Percentiles rank a stretch among this genome's conserved stretches.
Conservation (phyloP, 2,329 filamentous ascomycete genomes). For the Lomentospora prolificans region DNA sequence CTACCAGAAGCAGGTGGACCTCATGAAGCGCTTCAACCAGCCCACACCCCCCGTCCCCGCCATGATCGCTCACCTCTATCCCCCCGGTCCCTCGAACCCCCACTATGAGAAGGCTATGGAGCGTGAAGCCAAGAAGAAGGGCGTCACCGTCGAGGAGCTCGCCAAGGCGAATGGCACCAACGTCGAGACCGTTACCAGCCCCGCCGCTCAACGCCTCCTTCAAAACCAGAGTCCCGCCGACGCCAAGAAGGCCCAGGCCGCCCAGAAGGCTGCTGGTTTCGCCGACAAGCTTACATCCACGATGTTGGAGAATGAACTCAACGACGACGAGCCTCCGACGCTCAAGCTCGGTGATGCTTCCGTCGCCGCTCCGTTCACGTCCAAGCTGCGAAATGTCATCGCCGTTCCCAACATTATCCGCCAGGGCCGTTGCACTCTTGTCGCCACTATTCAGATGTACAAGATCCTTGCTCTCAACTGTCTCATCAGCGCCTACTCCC, state of each 20-base stretch:
- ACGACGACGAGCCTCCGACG: constrained; percentile 82
- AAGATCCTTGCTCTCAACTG: constrained; percentile 98
- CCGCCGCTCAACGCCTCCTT: constrained; percentile 51
- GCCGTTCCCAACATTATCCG: constrained; percentile 97
- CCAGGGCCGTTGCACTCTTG: constrained; percentile 92
- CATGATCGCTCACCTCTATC: constrained; percentile 88
- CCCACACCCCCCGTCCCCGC: constrained; percentile 84
- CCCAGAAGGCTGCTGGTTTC: constrained; percentile 64
- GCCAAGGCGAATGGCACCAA: constrained; percentile 40
- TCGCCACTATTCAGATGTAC: constrained; percentile 99
- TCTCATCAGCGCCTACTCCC: constrained; percentile 91
- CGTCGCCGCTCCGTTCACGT: constrained; percentile 93
- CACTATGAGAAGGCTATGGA: constrained; percentile 88
- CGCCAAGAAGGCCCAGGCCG: constrained; percentile 53
- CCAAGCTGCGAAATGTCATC: constrained; percentile 92
- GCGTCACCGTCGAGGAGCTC: constrained; percentile 50
- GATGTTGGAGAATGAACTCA: constrained; percentile 85
- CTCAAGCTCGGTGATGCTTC: constrained; percentile 97
- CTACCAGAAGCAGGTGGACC: constrained; percentile 86
- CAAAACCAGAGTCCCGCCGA: constrained; percentile 36
- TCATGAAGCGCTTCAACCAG: constrained; percentile 95
- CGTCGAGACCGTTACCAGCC: constrained; percentile 56
- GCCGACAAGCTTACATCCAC: constrained; percentile 77
- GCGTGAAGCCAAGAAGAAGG: constrained; percentile 73
- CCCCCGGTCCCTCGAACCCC: constrained; percentile 83